Evolutionary conservation across 2,329 filamentous ascomycete genomes (phyloP).

Genomic region (Calonectria multiphialidica): DNA sequence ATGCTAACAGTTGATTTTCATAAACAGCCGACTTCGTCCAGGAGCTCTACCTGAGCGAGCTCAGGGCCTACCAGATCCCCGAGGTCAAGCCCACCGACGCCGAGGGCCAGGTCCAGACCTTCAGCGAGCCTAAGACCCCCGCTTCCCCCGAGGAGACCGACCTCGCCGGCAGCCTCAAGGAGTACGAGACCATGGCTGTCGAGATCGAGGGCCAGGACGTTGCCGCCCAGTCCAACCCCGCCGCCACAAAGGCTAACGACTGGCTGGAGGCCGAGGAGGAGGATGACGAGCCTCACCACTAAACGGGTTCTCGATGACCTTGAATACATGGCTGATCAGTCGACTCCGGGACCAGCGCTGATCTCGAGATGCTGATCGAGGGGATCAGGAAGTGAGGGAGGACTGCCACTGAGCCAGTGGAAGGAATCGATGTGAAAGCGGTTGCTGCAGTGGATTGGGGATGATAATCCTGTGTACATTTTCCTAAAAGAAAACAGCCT

Average conservation of each 20-base stretch:
- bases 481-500: slow-evolving; percentile 48
- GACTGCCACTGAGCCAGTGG: slow-evolving; percentile 18
- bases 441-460: slow-evolving; percentile 39
- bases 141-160: slow-evolving; percentile 93
- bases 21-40: slow-evolving; percentile 91
- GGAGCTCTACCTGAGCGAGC: slow-evolving; percentile 96
- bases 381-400: slow-evolving; percentile 34
- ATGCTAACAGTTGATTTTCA: slow-evolving; percentile 42
- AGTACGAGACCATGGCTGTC: slow-evolving; percentile 94
- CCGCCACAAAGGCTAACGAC: slow-evolving; percentile 69
- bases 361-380: slow-evolving; percentile 26
- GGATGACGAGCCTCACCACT: slow-evolving; percentile 65
- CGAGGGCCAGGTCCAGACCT: slow-evolving; percentile 92
- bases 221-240: slow-evolving; percentile 68
- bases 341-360: slow-evolving; percentile 16
- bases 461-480: slow-evolving; percentile 54
- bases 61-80: slow-evolving; percentile 93
- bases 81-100: slow-evolving; percentile 87
- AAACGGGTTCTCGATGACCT: slow-evolving; percentile 43
- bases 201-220: slow-evolving; percentile 91
- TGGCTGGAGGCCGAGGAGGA: slow-evolving; percentile 90
- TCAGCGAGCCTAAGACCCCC: slow-evolving; percentile 83
- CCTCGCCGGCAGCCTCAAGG: slow-evolving; percentile 90
- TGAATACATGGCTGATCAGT: slow-evolving; percentile 19
- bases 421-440: slow-evolving; percentile 23